These are phyloP conservation scores for Zygnema circumcarinatum DNA, from an alignment of 139 green algal genomes.

Conservation along the genomic window DNA sequence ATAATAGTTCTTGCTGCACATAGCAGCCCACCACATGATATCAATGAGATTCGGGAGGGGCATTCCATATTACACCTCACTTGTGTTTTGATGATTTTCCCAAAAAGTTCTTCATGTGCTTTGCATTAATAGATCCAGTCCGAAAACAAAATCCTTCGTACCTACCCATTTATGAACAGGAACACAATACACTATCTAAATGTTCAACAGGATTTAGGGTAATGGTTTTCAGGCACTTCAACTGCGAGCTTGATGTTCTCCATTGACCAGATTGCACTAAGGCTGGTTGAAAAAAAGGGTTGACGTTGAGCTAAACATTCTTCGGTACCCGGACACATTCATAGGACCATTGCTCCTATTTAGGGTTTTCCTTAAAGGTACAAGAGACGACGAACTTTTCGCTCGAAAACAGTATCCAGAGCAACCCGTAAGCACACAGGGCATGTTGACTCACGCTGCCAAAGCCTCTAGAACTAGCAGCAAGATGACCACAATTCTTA, in stretches of 20 bases:
- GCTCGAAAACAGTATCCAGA: neutral
- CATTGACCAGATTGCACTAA: too few species aligned
- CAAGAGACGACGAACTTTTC: neutral
- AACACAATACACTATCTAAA: too few species aligned
- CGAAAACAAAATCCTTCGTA: neutral
- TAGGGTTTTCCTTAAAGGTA: neutral
- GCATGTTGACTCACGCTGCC: conserved; percentile 8
- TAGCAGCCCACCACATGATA: neutral
- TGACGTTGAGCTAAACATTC: neutral
- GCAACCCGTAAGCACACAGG: neutral
- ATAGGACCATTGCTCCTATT: neutral
- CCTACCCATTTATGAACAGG: too few species aligned
- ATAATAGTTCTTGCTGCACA: conserved; percentile 89
- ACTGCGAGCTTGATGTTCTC: too few species aligned
- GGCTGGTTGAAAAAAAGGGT: too few species aligned
- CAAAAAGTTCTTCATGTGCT: neutral
- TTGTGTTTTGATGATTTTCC: neutral
- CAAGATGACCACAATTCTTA: neutral
- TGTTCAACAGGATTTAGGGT: too few species aligned
- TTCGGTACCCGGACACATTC: neutral
- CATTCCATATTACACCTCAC: neutral
- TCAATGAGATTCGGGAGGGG: neutral
- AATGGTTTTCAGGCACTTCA: too few species aligned
- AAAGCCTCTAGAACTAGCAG: neutral
- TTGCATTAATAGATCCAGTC: neutral